These are phyloP conservation scores for Francoa sonchifolia DNA, from an alignment of 441 rosid genomes.

Conservation along the genomic window DNA sequence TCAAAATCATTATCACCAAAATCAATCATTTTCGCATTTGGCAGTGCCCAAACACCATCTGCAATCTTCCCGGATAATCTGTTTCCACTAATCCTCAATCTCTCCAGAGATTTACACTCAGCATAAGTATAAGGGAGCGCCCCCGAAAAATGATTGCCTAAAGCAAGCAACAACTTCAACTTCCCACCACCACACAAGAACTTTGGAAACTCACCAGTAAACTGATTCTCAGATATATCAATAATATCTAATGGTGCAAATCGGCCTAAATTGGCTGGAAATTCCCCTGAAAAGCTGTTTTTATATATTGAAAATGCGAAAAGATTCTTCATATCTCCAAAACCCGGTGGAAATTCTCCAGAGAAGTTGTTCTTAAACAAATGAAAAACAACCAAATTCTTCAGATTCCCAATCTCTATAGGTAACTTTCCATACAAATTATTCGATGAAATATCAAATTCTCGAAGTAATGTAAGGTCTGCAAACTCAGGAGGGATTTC, in stretches of 20 bases:
- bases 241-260: constrained; percentile 41
- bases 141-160: constrained; percentile 56
- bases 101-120: constrained; percentile 42
- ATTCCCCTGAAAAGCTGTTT: constrained; percentile 54
- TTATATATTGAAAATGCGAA: constrained; percentile 43
- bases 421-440: constrained; percentile 47
- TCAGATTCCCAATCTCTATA: constrained; percentile 33
- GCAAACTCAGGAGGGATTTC: constrained; percentile 46
- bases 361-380: constrained; percentile 33
- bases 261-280: constrained; percentile 55
- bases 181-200: constrained; percentile 47
- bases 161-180: constrained; percentile 36
- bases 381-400: constrained; percentile 47
- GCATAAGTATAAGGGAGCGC: constrained; percentile 47
- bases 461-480: constrained; percentile 35
- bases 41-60: constrained; percentile 54
- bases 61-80: constrained; percentile 40
- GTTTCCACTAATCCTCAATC: constrained; percentile 52
- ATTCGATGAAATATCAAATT: constrained; percentile 53
- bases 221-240: constrained; percentile 75
- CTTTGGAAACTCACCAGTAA: constrained; percentile 61
- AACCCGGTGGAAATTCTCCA: constrained; percentile 47
- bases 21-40: constrained; percentile 40
- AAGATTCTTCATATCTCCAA: constrained; percentile 51
- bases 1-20: constrained; percentile 48